Base-by-base conservation (phyloP, 768 basidiomycete species). In the Exsudoporus frostii region DNA sequence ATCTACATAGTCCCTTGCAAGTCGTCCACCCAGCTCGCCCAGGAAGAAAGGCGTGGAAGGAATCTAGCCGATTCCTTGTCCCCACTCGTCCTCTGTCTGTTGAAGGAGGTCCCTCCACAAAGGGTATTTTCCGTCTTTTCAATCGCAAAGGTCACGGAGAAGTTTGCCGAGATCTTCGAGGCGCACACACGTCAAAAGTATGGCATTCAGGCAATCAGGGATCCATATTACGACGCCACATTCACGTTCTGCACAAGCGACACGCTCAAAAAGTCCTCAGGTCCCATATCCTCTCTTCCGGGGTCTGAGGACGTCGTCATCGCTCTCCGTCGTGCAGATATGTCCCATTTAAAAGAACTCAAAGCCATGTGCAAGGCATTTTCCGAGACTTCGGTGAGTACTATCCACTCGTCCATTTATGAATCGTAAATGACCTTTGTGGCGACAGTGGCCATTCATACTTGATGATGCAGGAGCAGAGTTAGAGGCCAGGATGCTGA, bases 111-210 rank as follows among this genome's bases (percentile, higher is more conserved):
- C 27, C 48, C 38, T 39, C 34, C 61, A 1, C 20, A 45, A 27
- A 42, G 60, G 24, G 51, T 63, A 0, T 90, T 84, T 64, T 88
- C 89, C 2, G 73, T 89, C 15, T 91, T 88, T 53, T 80, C 84
- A 4, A 72, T 76, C 7, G 74, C 80, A 3, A 57, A 62, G 11
- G 68, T 88, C n/a, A 63, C 81, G 0, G 42, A 53, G 9, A 54
- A 58, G 6, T 86, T 90, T 58, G 73, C 76, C 1, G 55, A 65
- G 5, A 53, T 72, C 10, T 89, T 65, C 33, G 55, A 51, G 81
- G 86, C 69, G 70, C 20, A 40, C 56, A n/a, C 43, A 1, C 27
- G 27, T n/a, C 14, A 38, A 9, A 8, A 27, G 7, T 6, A 34
- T 13, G 54, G 20, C 32, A 55, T 65, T 1, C 45, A 82, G 19